These are phyloP conservation scores for Erodium texanum DNA, from an alignment of 441 rosid genomes.

Conservation along the genomic window DNA sequence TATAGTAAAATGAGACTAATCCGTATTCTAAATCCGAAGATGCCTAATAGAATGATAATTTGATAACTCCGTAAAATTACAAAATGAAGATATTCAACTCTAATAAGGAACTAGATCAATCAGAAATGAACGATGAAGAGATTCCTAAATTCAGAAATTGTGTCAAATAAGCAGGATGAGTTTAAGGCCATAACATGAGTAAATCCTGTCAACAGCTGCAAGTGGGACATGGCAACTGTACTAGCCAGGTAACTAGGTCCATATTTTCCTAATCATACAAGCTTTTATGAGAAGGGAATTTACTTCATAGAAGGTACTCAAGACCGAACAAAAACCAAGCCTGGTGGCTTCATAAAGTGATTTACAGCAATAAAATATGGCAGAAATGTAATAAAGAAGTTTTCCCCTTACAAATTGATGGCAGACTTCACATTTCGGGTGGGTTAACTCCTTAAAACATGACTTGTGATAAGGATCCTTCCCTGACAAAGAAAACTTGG, in stretches of 20 bases:
- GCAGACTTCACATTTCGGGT: conserved; percentile 91
- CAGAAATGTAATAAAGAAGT: background rate
- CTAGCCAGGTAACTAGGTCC: background rate
- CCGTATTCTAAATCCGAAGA: too few species aligned
- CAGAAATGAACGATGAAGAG: too few species aligned
- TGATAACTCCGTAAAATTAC: too few species aligned
- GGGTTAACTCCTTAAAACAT: conserved; percentile 72
- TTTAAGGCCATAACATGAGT: background rate
- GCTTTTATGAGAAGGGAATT: background rate
- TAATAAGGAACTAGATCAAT: too few species aligned
- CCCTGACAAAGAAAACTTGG: conserved; percentile 70
- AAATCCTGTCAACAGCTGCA: background rate
- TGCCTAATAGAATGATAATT: too few species aligned
- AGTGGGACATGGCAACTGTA: background rate
- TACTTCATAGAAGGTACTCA: background rate
- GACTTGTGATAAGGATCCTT: conserved; percentile 72
- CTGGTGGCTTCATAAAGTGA: background rate
- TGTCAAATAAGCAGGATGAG: too few species aligned
- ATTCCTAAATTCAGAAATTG: background rate
- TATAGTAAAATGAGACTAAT: too few species aligned
- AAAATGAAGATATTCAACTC: too few species aligned
- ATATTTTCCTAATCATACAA: background rate
- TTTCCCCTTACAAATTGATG: conserved; percentile 50
- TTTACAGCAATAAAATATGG: background rate
- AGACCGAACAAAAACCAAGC: background rate